Conservation (phyloP, 208 protist species). For the Crithidia mellificae region DNA sequence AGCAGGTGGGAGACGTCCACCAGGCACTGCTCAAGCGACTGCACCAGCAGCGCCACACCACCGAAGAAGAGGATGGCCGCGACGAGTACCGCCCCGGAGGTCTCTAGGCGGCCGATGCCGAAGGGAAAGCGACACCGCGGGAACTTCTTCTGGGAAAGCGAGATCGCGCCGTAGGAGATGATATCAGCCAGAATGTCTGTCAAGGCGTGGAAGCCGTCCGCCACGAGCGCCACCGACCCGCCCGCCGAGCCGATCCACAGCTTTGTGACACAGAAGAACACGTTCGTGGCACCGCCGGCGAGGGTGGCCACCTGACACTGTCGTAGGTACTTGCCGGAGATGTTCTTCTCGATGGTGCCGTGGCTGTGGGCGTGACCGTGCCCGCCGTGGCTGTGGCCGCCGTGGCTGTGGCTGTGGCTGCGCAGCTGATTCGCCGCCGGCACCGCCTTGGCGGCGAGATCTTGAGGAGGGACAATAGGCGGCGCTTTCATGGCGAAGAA, state of each 20-base stretch:
- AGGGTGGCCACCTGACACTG: conserved; percentile 74
- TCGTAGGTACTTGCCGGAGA: conserved; percentile 53
- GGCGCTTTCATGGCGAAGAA: conserved; percentile 28
- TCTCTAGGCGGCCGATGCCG: conserved; percentile 83
- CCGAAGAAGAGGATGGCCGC: conserved; percentile 78
- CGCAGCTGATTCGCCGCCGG: conserved; percentile 16
- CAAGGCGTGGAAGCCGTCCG: conserved; percentile 84
- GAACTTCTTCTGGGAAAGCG: conserved; percentile 55
- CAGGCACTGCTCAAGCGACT: conserved; percentile 54
- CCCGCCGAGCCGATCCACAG: conserved; percentile 69
- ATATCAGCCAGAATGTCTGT: conserved; percentile 81
- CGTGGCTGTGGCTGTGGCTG: conserved; percentile 22
- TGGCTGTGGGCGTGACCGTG: conserved; percentile 52
- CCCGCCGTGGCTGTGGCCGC: no score
- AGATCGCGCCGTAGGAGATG: conserved; percentile 78
- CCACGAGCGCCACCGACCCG: conserved; percentile 85
- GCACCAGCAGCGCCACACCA: conserved; percentile 68
- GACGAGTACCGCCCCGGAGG: conserved; percentile 76
- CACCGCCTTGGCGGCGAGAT: conserved; percentile 8
- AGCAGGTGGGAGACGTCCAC: conserved; percentile 32
- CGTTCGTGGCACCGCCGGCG: conserved; percentile 69
- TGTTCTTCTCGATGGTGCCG: conserved; percentile 42
- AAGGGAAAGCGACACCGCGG: conserved; percentile 85
- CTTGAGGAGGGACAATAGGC: not conserved
- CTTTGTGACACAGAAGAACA: conserved; percentile 84